A percentile compares a stretch with the other conserved stretches of the same genome.
phyloP scores from a whole-genome alignment of 2,329 filamentous ascomycete species.

The Cladosporium cucumerinum region DNA sequence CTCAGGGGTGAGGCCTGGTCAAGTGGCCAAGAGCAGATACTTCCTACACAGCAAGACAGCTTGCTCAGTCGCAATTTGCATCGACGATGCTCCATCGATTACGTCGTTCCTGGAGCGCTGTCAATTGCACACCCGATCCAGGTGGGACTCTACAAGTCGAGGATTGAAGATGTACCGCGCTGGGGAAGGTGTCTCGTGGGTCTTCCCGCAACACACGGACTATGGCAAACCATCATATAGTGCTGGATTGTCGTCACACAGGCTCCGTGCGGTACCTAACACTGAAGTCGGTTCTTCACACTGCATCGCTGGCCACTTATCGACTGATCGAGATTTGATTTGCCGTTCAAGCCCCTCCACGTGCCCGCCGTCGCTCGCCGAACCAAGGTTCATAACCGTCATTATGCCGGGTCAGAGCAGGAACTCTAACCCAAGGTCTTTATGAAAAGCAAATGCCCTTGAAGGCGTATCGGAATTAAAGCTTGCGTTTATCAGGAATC shows the following conservation, averaged over 20 bases:
- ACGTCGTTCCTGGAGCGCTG: not conserved
- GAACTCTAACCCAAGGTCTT: not conserved
- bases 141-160: not conserved
- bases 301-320: not conserved
- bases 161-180: not conserved
- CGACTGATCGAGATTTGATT: not conserved
- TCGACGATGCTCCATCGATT: not conserved
- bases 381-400: not conserved
- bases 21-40: not conserved
- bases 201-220: not conserved
- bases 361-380: not conserved
- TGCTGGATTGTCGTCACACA: not conserved
- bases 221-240: not conserved
- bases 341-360: not conserved
- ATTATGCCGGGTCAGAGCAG: not conserved
- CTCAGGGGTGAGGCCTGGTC: not conserved
- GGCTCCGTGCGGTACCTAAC: not conserved
- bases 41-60: not conserved
- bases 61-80: not conserved
- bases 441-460: not conserved
- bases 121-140: not conserved
- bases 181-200: not conserved
- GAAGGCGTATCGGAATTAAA: not conserved
- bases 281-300: not conserved
- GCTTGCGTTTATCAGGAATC: not conserved